Base-by-base conservation (phyloP, 345 rosid species). In the Lepidium sativum region DNA sequence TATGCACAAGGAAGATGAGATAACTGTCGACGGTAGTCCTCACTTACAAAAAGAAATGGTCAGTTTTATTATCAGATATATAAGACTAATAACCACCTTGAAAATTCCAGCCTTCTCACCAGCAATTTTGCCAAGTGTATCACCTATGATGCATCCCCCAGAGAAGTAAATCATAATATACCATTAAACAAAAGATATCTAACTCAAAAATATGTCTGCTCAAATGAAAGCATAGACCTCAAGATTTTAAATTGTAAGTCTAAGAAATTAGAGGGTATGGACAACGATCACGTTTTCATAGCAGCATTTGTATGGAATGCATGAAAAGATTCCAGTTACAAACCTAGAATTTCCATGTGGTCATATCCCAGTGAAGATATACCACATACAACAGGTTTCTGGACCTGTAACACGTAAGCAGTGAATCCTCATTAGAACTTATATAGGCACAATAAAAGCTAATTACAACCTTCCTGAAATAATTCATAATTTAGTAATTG, bases 341-440 rank as follows among this genome's bases (percentile, higher is more conserved):
- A 82, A 92, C 98, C 98, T 65, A 92, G 90, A 78, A 92, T 92
- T 78, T 92, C 98, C 98, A 87, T 92, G 82, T 92, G 98, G 69
- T 92, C 98, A 75, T 82, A 92, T 65, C 98, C 98, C 35, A 92
- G 96, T 54, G 98, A 90, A 63, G 95, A 53, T 74, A 92, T 70
- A 60, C 96, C 98, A 47, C 98, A 92, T 0, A 92, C 95, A 57
- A 87, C 63, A 43, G 98, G 98, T 65, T 68, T 76, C 77, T 81
- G 85, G 74, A 92, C 86, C 98, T 92, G 88, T 67, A 79, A 67
- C 40, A 75, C 33, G 53, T n/a, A 45, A 56, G 18, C 27, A 25
- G 35, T 58, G 60, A 58, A 48, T 16, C 49, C 49, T 8, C 61
- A 66, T 59, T 32, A 58, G 67, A 72, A 58, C 29, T 50, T 15